Evolutionary conservation across 148 eudicot genomes (phyloP).

Genomic region (Dianthus caryophyllus): DNA sequence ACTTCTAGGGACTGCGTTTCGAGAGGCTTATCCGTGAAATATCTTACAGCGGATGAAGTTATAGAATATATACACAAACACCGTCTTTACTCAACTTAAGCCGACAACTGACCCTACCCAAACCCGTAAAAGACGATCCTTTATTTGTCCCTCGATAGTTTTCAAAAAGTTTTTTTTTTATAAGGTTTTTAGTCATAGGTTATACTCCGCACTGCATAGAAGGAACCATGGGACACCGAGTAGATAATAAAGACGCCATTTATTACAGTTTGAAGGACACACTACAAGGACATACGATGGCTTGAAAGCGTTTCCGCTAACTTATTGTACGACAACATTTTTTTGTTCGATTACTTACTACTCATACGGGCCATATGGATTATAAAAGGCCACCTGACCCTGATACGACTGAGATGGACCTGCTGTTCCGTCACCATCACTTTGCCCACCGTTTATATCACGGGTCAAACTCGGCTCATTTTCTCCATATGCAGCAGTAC

Average conservation of each 20-base stretch:
- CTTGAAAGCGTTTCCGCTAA: background rate
- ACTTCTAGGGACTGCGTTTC: conserved; percentile 64
- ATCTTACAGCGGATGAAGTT: conserved; percentile 69
- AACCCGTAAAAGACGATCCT: background rate
- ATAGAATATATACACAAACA: conserved; percentile 59
- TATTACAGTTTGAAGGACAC: conserved; percentile 1
- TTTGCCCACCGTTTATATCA: background rate
- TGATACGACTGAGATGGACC: conserved; percentile 7
- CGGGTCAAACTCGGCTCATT: conserved; percentile 12
- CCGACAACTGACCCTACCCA: conserved; percentile 3
- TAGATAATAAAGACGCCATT: background rate
- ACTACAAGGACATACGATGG: background rate
- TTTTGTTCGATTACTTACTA: background rate
- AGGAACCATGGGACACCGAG: background rate
- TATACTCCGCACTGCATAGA: too few relatives aligned
- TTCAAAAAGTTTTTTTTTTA: background rate
- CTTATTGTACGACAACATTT: background rate
- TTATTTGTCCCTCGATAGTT: background rate
- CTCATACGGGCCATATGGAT: conserved; percentile 17
- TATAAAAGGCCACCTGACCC: background rate
- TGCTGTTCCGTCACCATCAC: conserved; percentile 2
- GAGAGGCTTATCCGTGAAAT: conserved; percentile 67
- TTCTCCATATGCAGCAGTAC: background rate
- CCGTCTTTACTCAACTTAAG: conserved; percentile 35
- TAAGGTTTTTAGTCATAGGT: background rate